Conservation (phyloP, 1,284 basidiomycete genomes). For the Fomes fomentarius region DNA sequence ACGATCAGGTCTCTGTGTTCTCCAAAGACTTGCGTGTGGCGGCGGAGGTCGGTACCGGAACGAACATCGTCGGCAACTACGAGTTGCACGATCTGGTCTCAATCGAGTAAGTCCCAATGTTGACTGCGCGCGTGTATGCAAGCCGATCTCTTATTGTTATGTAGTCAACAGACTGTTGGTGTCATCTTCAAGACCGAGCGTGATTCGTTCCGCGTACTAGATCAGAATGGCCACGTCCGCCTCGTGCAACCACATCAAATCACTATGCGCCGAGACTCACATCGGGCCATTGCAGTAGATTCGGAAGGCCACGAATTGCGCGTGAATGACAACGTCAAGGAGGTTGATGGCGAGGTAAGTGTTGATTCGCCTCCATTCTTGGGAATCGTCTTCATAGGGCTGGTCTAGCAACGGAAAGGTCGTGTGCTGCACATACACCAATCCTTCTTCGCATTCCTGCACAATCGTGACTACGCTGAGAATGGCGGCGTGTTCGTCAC, state of each 20-base stretch:
- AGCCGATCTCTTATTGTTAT: conserved; percentile 14
- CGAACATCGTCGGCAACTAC: conserved; percentile 90
- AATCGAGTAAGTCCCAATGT: conserved; percentile 72
- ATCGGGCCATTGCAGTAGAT: conserved; percentile 88
- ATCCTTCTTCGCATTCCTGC: conserved; percentile 92
- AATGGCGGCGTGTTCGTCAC: conserved; percentile 96
- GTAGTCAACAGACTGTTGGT: conserved; percentile 88
- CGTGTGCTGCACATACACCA: conserved; percentile 95
- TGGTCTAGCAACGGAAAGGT: conserved; percentile 79
- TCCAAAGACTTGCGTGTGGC: conserved; percentile 97
- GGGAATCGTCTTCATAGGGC: no score
- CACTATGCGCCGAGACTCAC: conserved; percentile 85
- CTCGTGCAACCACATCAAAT: conserved; percentile 96
- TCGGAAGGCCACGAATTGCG: conserved; percentile 84
- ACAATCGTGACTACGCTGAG: conserved; percentile 89
- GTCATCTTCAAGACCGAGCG: conserved; percentile 98
- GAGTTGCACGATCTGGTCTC: conserved; percentile 97
- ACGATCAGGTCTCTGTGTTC: conserved; percentile 87
- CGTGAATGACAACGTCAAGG: conserved; percentile 92
- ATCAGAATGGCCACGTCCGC: conserved; percentile 90
- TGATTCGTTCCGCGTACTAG: conserved; percentile 92
- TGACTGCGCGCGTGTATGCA: not conserved
- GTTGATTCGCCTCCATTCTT: conserved; percentile 20
- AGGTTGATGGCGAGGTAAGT: conserved; percentile 87
- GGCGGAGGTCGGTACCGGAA: conserved; percentile 91